Evolutionary conservation across 2,329 filamentous ascomycete species (phyloP), one percentile per base, ranked within the genome.

Genomic region (Curvularia verruculosa): DNA sequence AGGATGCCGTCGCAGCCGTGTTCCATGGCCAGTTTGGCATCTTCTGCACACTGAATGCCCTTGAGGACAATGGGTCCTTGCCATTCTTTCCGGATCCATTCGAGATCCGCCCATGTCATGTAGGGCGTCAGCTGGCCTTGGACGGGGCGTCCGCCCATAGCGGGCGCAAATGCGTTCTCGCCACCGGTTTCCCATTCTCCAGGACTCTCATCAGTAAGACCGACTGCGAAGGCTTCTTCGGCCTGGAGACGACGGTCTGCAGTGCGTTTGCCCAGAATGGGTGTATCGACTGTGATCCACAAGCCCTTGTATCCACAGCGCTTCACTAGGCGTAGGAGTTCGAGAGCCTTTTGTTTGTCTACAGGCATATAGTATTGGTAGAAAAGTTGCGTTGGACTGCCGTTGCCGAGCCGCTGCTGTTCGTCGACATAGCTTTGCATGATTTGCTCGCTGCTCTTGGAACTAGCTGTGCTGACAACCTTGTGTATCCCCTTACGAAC

Each of bases 101-200:
- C 58, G 12, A 81, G 64, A 56, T 87, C 80, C 12, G 76, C 69
- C 79, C 77, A 64, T 69, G 84, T 81, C 13, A 87, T 76, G 18
- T 81, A 80, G 3, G 84, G 75, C 18, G 68, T 75, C 13, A 75
- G 26, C 36, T 74, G 65, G 44, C 77, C 62, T 41, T 66, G 43
- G 31, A 68, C 61, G 6, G 61, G 59, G 4, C 71, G 79, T 76
- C 26, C 84, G 67, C 68, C 87, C 85, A 66, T 89, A 81, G 74
- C 84, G 84, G 28, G 75, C 68, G 10, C 84, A 83, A 81, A 87
- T 82, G 57, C 83, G 76, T 52, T 86, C 69, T 19, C 84, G 81
- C 53, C 87, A 66, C 10, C 84, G 3, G 57, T 54, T 80, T 29
- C 86, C 86, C 61, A 85, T 80, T 45, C 72, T 64, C 69, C 86